phyloP scores from a whole-genome alignment of 163 green algal species.

The Coccomyxa subellipsoidea region DNA sequence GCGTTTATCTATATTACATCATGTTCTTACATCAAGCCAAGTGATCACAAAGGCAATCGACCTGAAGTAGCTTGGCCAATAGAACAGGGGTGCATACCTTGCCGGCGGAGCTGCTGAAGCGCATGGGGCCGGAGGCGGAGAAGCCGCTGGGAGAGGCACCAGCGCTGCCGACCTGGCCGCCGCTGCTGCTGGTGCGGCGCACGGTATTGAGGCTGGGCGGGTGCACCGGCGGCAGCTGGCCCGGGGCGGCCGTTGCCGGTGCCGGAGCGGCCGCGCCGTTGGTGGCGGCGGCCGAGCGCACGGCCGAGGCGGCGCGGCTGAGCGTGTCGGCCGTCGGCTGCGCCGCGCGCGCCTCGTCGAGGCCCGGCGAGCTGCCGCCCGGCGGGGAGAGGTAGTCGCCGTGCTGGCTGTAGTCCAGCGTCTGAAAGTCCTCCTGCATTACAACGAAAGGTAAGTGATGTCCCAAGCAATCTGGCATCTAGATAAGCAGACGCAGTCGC shows the following conservation, averaged over 20 bases:
- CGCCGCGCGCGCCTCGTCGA: background rate
- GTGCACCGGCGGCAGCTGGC: background rate
- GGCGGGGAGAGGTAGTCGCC: background rate
- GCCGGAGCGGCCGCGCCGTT: background rate
- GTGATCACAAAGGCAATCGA: too few species aligned
- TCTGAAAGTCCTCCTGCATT: background rate
- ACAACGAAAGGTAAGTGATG: too few species aligned
- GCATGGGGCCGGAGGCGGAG: background rate
- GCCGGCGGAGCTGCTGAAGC: conserved; percentile 6
- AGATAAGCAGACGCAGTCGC: too few species aligned
- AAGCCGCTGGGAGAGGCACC: background rate
- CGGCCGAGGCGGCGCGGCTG: background rate
- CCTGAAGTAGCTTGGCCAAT: background rate
- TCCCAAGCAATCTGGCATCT: too few species aligned
- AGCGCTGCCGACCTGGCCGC: background rate
- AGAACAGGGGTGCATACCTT: background rate
- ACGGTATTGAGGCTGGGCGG: background rate
- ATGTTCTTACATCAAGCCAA: too few species aligned
- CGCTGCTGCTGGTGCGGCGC: conserved; percentile 5
- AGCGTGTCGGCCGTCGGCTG: background rate
- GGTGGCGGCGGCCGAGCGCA: too few species aligned
- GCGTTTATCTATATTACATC: too few species aligned
- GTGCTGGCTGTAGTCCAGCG: background rate
- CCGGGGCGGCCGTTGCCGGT: background rate
- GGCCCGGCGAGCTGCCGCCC: background rate